Conservation (phyloP, 169 alveolate species). For the Condylostoma magnum region DNA sequence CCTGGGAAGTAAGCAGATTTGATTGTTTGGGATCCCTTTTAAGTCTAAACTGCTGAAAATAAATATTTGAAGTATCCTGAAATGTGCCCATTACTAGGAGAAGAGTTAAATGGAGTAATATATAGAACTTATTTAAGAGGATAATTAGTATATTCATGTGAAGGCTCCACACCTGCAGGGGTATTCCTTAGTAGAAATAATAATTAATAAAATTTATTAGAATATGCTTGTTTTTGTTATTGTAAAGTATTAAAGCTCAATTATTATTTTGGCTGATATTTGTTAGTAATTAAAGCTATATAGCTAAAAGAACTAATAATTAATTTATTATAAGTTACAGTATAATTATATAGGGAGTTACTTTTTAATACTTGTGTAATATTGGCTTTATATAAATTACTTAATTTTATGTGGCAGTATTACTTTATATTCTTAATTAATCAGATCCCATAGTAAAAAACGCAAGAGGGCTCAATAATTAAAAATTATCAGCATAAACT, state of each 20-base stretch:
- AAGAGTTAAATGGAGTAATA: conserved; percentile 26
- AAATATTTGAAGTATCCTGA: background rate
- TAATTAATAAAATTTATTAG: background rate
- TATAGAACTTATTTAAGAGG: conserved; percentile 27
- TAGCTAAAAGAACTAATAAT: too few species aligned
- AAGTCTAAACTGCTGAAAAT: background rate
- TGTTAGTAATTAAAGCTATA: too few species aligned
- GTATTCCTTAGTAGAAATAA: background rate
- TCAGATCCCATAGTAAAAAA: too few species aligned
- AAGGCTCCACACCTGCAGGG: background rate
- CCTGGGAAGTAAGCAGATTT: conserved; percentile 25
- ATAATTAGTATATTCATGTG: background rate
- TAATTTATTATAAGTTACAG: too few species aligned
- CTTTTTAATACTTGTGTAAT: too few species aligned
- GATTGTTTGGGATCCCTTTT: conserved; percentile 26
- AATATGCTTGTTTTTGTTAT: background rate
- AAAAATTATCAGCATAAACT: too few species aligned
- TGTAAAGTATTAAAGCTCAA: background rate
- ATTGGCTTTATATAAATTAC: too few species aligned
- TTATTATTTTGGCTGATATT: too few species aligned
- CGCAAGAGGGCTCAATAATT: too few species aligned
- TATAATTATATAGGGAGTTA: too few species aligned
- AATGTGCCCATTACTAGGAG: conserved; percentile 17
- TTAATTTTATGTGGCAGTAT: too few species aligned
- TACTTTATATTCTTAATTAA: too few species aligned